Evolutionary conservation across 441 rosid genomes (phyloP), one percentile per base, ranked within the genome.

Genomic region (Euphorbia schlechtendalii): DNA sequence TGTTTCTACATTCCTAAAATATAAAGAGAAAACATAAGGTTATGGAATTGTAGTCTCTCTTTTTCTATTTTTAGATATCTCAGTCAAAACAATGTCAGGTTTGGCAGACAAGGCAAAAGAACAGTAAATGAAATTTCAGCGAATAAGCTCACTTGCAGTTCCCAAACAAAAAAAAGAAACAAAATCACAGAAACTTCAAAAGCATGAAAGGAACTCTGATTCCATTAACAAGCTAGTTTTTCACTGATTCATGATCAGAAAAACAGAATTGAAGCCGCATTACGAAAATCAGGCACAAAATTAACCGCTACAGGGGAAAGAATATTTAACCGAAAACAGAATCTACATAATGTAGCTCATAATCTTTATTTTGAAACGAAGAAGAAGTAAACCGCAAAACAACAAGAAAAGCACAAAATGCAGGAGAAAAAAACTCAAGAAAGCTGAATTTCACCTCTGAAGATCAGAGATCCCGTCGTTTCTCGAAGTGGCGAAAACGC

Each of bases 1-100:
- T 63, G 76, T 75, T 69, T 77, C 82, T 65, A 72, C 70, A 63
- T 79, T 84, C 79, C 91, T 89, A 64, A 25, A 57, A 68, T 61
- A 24, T 48, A 53, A 22, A 45, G 64, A 52, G 34, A 32, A 32
- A 46, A 3, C 25, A 55, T 5, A 53, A 22, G 59, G 48, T 36
- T 22, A 3, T 17, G 25, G 13, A 20, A 51, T 51, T 21, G 18
- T 8, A 51, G 18, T 28, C 62, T 56, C 27, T 17, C 17, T 45
- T 11, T 45, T 41, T 24, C 25, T 51, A 21, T 3, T 21, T 3
- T 54, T 3, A 5, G 13, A 11, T 9, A 65, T 4, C 24, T 2
- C 56, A 66, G 41, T 66, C 27, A 66, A 56, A 13, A 32, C 69
- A 25, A 14, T 55, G 69, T 27, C 54, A 56, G 53, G 10, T 54